Evolutionary conservation across 2,329 filamentous ascomycete genomes (phyloP), one percentile per base, ranked within the genome.

Genomic region (Tolypocladium tundrense): DNA sequence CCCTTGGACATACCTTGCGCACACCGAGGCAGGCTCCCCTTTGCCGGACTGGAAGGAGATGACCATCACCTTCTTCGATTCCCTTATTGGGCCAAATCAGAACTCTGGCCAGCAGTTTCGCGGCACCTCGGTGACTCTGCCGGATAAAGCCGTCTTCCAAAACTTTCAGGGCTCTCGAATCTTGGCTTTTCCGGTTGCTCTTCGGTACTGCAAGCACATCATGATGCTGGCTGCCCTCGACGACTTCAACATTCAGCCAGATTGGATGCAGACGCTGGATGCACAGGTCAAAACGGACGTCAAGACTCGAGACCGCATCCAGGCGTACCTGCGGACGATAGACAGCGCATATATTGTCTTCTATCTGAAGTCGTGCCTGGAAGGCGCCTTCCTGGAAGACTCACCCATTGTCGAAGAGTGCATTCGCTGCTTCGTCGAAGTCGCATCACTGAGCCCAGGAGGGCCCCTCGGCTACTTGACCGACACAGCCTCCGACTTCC

Each of bases 241-340:
- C 43, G 72, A 79, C 54, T 76, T 80, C 58, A 79, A 81, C 11
- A 70, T 91, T 31, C 88, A 93, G 63, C 85, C 88, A 52, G 89
- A 93, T 61, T 97, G 94, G 94, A 88, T 91, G 68, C 80, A 86
- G 52, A 87, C 88, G 63, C 77, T 97, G 2, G 88, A 92, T 63
- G 83, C 85, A 1, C 79, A 88, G 8, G 78, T 94, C 37, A 81
- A 85, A 45, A 88, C 87, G 6, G 88, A 93, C 66, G 79, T 87
- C 59, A 75, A 79, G 52, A 84, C 84, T 13, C 81, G 90, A 45
- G 71, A 79, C 33, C 78, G 79, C 7, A 78, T 91, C 57, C 81
- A 79, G 57, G 66, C 68, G 0, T 84, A 87, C 61, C 66, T 88
- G 59, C 65, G 72, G 57, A 69, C 65, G 48, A 63, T 74, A 1